phyloP scores from a whole-genome alignment of 345 rosid species.

The Populus euphratica region DNA sequence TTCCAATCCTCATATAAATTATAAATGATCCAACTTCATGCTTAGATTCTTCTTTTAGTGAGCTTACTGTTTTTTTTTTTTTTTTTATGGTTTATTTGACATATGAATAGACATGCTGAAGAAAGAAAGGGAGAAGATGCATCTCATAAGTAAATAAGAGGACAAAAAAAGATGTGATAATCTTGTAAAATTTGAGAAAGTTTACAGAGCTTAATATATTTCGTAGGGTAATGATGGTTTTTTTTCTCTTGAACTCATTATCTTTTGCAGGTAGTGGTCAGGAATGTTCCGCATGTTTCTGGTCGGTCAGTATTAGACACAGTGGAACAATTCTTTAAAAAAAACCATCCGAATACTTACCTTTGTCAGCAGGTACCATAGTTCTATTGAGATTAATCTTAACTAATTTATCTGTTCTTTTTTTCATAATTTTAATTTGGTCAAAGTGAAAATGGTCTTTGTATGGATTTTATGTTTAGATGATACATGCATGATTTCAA shows the following conservation, averaged over 20 bases:
- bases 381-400: not conserved
- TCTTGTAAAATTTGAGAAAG: not conserved
- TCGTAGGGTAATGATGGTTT: not conserved
- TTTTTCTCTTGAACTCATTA: not conserved
- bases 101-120: not conserved
- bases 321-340: slow-evolving; percentile 71
- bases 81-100: not conserved
- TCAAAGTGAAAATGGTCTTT: not conserved
- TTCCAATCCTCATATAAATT: not conserved
- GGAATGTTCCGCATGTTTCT: slow-evolving; percentile 69
- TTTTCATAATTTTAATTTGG: not conserved
- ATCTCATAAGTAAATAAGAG: not conserved
- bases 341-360: slow-evolving; percentile 81
- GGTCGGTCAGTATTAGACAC: slow-evolving; percentile 56
- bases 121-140: not conserved
- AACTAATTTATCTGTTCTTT: not conserved
- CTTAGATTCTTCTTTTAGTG: not conserved
- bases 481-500: not conserved
- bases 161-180: not conserved
- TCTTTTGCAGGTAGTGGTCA: slow-evolving; percentile 72
- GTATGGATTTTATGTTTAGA: not conserved
- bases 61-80: not conserved
- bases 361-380: slow-evolving; percentile 76
- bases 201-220: not conserved
- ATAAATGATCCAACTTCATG: not conserved